Evolutionary conservation across 1,139 yeast genomes (phyloP).

Genomic region (Blastobotrys serpentis): DNA sequence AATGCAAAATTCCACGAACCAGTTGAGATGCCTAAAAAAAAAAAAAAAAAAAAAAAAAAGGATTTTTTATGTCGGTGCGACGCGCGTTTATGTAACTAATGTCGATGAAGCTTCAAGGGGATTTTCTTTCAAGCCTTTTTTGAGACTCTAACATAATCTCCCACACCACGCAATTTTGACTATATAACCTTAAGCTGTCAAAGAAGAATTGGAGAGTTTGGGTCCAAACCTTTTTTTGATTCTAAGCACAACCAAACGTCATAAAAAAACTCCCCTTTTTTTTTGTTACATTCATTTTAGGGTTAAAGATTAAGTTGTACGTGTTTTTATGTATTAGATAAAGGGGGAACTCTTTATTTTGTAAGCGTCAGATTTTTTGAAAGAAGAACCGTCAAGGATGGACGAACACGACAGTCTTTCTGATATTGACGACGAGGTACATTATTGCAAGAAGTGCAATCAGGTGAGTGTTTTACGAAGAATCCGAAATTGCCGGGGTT

Average conservation of each 20-base stretch:
- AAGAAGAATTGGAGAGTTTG: not conserved
- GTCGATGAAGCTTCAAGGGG: not conserved
- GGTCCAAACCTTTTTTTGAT: not conserved
- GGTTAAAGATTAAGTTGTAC: not conserved
- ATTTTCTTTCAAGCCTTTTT: too few species aligned
- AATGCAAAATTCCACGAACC: too few species aligned
- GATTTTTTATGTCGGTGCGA: not conserved
- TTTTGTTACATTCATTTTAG: not conserved
- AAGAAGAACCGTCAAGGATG: too few species aligned
- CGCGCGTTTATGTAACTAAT: not conserved
- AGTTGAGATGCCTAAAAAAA: too few species aligned
- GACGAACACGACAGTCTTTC: slow-evolving; percentile 11
- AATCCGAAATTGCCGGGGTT: not conserved
- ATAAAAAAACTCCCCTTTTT: too few species aligned
- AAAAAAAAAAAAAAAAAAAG: not conserved
- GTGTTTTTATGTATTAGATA: too few species aligned
- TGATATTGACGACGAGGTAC: slow-evolving; percentile 34
- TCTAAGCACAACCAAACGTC: too few species aligned
- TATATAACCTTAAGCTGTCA: not conserved
- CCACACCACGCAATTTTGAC: not conserved
- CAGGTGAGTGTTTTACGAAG: too few species aligned
- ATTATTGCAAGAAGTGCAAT: slow-evolving; percentile 39
- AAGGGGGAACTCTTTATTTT: not conserved
- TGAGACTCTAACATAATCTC: not conserved
- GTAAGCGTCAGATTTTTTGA: not conserved